phyloP scores from a whole-genome alignment of 2,329 filamentous ascomycete genomes.

The Seiridium unicorne region DNA sequence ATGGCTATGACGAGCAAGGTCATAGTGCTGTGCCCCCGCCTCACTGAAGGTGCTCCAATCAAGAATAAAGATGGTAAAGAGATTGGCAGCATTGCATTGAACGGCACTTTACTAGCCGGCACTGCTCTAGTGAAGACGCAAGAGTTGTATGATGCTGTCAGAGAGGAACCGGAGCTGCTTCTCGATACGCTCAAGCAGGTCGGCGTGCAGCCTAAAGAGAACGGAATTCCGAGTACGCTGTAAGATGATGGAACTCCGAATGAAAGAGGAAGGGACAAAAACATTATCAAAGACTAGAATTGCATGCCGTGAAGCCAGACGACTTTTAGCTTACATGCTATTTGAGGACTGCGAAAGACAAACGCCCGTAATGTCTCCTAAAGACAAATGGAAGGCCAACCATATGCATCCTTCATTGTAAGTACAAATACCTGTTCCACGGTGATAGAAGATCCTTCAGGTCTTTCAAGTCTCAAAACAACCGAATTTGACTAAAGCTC shows the following conservation, averaged over 20 bases:
- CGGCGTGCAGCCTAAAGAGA: conserved; percentile 23
- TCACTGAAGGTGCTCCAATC: conserved; percentile 45
- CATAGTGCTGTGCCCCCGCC: conserved; percentile 54
- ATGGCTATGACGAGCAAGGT: conserved; percentile 54
- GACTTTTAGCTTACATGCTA: background rate
- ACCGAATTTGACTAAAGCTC: background rate
- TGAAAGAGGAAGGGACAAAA: background rate
- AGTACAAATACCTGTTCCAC: background rate
- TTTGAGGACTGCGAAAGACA: background rate
- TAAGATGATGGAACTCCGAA: background rate
- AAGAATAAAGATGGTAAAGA: conserved; percentile 22
- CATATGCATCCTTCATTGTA: background rate
- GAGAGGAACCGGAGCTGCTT: conserved; percentile 36
- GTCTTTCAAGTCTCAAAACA: background rate
- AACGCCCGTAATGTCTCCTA: background rate
- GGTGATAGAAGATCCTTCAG: background rate
- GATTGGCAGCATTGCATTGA: conserved; percentile 48
- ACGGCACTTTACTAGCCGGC: conserved; percentile 63
- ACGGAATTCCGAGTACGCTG: background rate
- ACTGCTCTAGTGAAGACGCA: conserved; percentile 62
- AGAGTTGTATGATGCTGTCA: conserved; percentile 55
- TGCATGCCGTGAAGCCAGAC: background rate
- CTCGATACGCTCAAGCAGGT: conserved; percentile 38
- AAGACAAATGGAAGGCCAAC: background rate
- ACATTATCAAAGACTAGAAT: background rate